Percentiles rank a stretch among this genome's conserved stretches.
Evolutionary conservation across 2,329 filamentous ascomycete species (phyloP).

Genomic region (Paraphoma sp.): DNA sequence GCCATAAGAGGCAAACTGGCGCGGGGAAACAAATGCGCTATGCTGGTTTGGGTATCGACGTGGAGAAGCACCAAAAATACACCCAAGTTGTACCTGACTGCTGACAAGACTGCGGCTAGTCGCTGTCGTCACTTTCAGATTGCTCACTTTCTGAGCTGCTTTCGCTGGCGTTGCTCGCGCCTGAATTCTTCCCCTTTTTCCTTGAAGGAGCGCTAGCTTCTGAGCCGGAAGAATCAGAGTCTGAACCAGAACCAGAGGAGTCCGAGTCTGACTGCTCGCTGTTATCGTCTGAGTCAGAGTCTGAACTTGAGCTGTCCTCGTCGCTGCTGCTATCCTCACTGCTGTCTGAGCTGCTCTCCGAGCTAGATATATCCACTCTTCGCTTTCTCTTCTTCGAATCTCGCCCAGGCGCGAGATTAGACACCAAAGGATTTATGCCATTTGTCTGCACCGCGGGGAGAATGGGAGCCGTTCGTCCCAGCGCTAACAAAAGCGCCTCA

Average conservation of each 20-base stretch:
- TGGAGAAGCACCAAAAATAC: neutral
- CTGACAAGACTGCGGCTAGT: neutral
- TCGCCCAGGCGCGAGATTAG: conserved; percentile 18
- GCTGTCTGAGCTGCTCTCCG: conserved; percentile 44
- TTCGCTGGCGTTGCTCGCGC: neutral
- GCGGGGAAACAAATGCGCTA: conserved; percentile 11
- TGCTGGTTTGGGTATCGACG: conserved; percentile 8
- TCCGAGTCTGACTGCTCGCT: conserved; percentile 7
- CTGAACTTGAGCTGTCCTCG: conserved; percentile 30
- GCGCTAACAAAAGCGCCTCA: conserved; percentile 37
- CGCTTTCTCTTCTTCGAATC: conserved; percentile 36
- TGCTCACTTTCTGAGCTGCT: neutral
- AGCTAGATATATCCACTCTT: conserved; percentile 35
- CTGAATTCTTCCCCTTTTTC: neutral
- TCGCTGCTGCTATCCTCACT: conserved; percentile 24
- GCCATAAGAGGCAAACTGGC: neutral
- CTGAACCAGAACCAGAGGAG: neutral
- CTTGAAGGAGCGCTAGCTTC: neutral
- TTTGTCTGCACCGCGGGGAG: conserved; percentile 18
- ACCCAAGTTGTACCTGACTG: neutral
- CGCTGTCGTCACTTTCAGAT: neutral
- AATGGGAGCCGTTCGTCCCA: conserved; percentile 35
- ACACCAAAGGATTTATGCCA: conserved; percentile 20
- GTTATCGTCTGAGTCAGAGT: conserved; percentile 1
- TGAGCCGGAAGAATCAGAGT: neutral